Evolutionary conservation across 106 monocot genomes (phyloP), one percentile per base, ranked within the genome.

Genomic region (Phalaenopsis equestris): DNA sequence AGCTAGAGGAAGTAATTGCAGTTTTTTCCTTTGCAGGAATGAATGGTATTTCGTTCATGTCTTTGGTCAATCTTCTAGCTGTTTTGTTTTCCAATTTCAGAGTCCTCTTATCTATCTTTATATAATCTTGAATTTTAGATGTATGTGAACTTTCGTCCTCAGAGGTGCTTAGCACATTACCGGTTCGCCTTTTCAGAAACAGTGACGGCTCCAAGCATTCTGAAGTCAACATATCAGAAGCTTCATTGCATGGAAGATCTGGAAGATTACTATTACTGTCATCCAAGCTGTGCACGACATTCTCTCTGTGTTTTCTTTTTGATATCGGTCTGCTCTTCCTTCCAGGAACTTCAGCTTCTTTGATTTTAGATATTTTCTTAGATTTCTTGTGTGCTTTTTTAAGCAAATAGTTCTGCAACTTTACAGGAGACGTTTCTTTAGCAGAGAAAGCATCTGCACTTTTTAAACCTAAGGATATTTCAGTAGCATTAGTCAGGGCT

Each of bases 341-440:
- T 41, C 42, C 77, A 41, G 78, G 77, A 52, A 78, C 41, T 77
- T 81, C 81, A 61, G 70, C 78, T 67, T 79, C 80, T 80, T 80
- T 80, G 78, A 92, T 90, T 89, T 70, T 87, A 23, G 89, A 89
- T 80, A 91, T 87, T n/a, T 86, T 92, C 67, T 91, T 91, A 14
- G 88, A 86, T 78, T 85, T 91, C 81, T 86, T 91, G 10, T 67
- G 79, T 56, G 73, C 46, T 56, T 86, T 91, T 75, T 86, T 90
- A 6, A 46, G 64, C 12, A 82, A 84, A 74, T 30, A 82, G 80
- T 73, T 80, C 75, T n/a, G 75, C 18, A 68, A 6, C 74, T 79
- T 84, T 70, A 42, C 55, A 58, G 58, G 36, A n/a, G 77, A 83
- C 57, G 41, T 12, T 48, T 49, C 49, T 18, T 76, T 65, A 37